Evolutionary conservation across 495 filamentous ascomycete species (phyloP).

Genomic region (Aspergillus bridgeri): DNA sequence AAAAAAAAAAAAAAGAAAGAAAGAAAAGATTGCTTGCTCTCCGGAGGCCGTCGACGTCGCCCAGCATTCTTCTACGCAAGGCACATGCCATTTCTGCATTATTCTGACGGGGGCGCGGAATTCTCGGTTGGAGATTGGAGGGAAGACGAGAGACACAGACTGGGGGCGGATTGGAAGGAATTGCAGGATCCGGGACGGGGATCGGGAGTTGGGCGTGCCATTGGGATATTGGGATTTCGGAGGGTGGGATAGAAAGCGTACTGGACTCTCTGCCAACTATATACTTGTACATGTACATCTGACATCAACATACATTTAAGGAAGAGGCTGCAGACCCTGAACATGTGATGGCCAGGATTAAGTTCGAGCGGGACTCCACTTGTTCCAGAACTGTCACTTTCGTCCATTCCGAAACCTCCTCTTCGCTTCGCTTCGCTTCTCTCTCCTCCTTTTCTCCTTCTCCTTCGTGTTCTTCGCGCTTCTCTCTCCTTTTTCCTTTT

Average conservation of each 20-base stretch:
- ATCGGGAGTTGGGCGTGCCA: no score
- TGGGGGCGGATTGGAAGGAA: neutral
- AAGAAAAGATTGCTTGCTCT: no score
- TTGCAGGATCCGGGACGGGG: no score
- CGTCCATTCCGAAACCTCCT: neutral
- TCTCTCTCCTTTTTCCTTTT: neutral
- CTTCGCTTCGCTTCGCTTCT: conserved; percentile 1
- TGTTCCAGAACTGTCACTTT: conserved; percentile 2
- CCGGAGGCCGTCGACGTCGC: no score
- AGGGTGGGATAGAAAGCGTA: no score
- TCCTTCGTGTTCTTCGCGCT: no score
- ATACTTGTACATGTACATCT: no score
- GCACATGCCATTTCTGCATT: neutral
- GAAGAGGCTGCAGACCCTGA: neutral
- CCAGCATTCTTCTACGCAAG: neutral
- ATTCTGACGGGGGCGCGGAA: neutral
- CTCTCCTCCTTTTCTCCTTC: conserved; percentile 2
- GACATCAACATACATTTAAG: no score
- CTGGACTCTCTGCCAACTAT: no score
- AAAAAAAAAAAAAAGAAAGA: no score
- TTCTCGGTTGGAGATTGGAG: neutral
- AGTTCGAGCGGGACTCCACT: conserved; percentile 12
- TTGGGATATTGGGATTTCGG: no score
- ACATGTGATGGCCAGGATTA: conserved; percentile 1
- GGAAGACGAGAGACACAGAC: no score